These are phyloP conservation scores for Leonotis leonurus DNA, from an alignment of 257 asterid genomes.

Conservation along the genomic window DNA sequence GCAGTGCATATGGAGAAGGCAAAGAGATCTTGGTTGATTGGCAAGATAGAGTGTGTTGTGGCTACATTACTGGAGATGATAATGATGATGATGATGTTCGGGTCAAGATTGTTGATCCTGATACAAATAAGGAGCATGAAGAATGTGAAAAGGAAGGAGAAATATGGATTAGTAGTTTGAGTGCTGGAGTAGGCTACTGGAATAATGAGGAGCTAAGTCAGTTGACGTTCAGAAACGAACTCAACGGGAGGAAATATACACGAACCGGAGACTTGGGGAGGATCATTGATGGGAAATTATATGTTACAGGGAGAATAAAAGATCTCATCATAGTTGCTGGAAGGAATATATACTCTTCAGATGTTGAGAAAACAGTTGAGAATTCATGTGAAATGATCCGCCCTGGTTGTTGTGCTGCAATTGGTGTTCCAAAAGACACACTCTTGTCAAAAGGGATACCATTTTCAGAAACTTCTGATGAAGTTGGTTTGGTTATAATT, in stretches of 20 bases:
- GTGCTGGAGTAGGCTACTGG: conserved; percentile 68
- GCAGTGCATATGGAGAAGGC: conserved; percentile 61
- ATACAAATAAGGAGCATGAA: conserved; percentile 30
- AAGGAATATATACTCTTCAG: conserved; percentile 51
- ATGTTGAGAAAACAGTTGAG: conserved; percentile 63
- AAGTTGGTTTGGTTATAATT: conserved; percentile 50
- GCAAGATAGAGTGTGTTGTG: conserved; percentile 63
- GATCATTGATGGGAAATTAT: conserved; percentile 40
- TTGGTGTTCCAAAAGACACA: conserved; percentile 50
- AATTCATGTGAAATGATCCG: conserved; percentile 43
- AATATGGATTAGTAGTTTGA: conserved; percentile 59
- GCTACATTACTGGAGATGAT: conserved; percentile 27
- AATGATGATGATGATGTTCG: conserved; percentile 24
- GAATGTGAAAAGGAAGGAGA: conserved; percentile 48
- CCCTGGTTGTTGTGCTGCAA: conserved; percentile 64
- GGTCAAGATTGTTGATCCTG: conserved; percentile 51
- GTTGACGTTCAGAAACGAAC: conserved; percentile 37
- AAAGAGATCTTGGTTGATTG: conserved; percentile 45
- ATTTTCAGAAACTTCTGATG: conserved; percentile 39
- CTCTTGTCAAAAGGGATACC: conserved; percentile 41
- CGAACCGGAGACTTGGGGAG: conserved; percentile 64
- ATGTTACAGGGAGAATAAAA: conserved; percentile 54
- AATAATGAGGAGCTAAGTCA: conserved; percentile 39
- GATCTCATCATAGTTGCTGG: conserved; percentile 61
- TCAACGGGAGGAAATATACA: conserved; percentile 32